Base-by-base conservation (phyloP, 2,329 filamentous ascomycete genomes). In the Huntiella bhutanensis region DNA sequence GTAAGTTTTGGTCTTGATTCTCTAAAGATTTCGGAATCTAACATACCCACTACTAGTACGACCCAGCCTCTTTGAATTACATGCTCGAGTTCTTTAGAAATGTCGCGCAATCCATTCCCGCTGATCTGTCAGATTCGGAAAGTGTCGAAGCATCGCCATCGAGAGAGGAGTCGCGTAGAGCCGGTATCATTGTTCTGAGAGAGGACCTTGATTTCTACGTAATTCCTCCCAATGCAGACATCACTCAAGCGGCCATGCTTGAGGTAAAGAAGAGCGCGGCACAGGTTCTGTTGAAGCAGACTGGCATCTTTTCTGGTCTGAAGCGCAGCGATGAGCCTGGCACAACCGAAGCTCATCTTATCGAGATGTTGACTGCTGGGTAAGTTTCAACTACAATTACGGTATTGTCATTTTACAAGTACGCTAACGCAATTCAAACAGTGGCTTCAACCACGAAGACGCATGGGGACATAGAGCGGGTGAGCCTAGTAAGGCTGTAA, bases 311-410 rank as follows among this genome's bases (percentile, higher is more conserved):
- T 60, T 94, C 87, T 3, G 91, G 91, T 0, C 66, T 98, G 41
- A 82, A 91, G 62, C 85, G 88, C 60, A 96, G 88, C 56, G 87
- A 98, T 55, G 91, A 98, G 63, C 80, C 83, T 13, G 91, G 91
- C 15, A 95, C 88, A 13, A 98, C 91, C 0, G 91, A 98, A 63
- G 91, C 94, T 54, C 91, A 98, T 67, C 70, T 98, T 35, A 98
- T 98, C 57, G 91, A 98, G 67, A 98, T 98, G 91, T 65, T 98
- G 63, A 98, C 91, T 46, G 91, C 91, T 58, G 91, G 88, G 88
- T 96, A 70, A 64, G 80, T 67, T 40, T 38, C 28, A 16, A 34
- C 17, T 46, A 4, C 28, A 19, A 3, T 11, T 28, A 5, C 5
- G 3, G 35, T 22, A 15, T 45, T 48, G 6, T 12, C 19, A 36